A percentile compares a stretch with the other conserved stretches of the same genome.
Evolutionary conservation across 306 rosid species (phyloP).

Genomic region (Delonix regia): DNA sequence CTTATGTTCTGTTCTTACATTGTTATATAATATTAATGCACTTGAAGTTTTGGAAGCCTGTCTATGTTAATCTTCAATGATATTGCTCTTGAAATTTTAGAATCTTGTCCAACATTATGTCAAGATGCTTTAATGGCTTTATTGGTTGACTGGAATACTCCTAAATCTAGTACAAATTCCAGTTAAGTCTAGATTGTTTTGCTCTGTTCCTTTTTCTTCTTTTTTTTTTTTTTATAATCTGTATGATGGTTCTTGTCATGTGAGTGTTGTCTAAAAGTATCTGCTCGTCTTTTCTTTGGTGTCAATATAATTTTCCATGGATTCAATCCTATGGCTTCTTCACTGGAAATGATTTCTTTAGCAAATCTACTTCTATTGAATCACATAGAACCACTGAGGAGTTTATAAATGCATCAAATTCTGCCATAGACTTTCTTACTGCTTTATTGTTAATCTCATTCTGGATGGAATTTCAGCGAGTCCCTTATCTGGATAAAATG

Average conservation of each 20-base stretch:
- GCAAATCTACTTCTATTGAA: neutral
- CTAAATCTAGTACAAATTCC: neutral
- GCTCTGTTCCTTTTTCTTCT: neutral
- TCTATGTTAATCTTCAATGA: neutral
- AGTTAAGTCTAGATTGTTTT: neutral
- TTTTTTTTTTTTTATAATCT: neutral
- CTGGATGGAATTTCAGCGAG: neutral
- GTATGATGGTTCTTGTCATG: constrained; percentile 6
- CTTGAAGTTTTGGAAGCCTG: neutral
- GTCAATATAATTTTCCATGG: neutral
- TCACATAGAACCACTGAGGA: neutral
- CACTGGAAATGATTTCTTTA: neutral
- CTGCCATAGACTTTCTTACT: neutral
- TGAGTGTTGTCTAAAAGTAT: constrained; percentile 1
- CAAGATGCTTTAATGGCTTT: neutral
- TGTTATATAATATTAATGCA: neutral
- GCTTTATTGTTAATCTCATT: neutral
- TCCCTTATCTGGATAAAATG: neutral
- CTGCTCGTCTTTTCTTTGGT: neutral
- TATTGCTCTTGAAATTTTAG: neutral
- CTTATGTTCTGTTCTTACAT: neutral
- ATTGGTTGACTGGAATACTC: neutral
- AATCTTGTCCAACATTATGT: neutral
- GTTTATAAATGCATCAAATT: neutral
- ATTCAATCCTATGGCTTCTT: neutral